Conservation (phyloP, 2,329 filamentous ascomycete genomes). For the Coleophoma crateriformis region DNA sequence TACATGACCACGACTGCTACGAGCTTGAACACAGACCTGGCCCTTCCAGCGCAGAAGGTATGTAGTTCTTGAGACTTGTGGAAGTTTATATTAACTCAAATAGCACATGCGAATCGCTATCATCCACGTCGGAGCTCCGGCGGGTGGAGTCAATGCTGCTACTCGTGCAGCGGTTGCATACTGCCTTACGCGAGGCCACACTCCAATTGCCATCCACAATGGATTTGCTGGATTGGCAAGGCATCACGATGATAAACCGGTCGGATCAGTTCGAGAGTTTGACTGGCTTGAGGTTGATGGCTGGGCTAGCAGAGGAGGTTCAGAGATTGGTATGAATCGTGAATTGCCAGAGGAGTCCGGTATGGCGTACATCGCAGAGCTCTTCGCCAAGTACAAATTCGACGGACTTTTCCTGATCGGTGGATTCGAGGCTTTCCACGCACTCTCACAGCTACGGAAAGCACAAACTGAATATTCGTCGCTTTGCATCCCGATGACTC, state of each 20-base stretch:
- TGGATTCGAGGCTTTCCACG: conserved; percentile 94
- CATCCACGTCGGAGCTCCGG: conserved; percentile 93
- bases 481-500: conserved; percentile 86
- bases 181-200: conserved; percentile 87
- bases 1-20: conserved; percentile 89
- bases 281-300: conserved; percentile 90
- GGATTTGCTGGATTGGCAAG: conserved; percentile 91
- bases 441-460: conserved; percentile 80
- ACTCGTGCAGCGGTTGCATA: conserved; percentile 91
- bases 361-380: conserved; percentile 73
- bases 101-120: conserved; percentile 90
- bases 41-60: conserved; percentile 67
- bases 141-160: conserved; percentile 96
- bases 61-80: conserved; percentile 18
- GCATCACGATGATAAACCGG: conserved; percentile 78
- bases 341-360: conserved; percentile 82
- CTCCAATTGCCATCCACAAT: conserved; percentile 89
- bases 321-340: conserved; percentile 96
- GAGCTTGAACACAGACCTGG: conserved; percentile 59
- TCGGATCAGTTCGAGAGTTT: conserved; percentile 79
- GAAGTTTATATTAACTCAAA: conserved; percentile 21
- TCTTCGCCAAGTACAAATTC: conserved; percentile 82
- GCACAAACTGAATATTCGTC: conserved; percentile 73
- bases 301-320: conserved; percentile 95
- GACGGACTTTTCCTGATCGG: conserved; percentile 90